Base-by-base conservation (phyloP, 306 rosid genomes). In the Lathyrus oleraceus region DNA sequence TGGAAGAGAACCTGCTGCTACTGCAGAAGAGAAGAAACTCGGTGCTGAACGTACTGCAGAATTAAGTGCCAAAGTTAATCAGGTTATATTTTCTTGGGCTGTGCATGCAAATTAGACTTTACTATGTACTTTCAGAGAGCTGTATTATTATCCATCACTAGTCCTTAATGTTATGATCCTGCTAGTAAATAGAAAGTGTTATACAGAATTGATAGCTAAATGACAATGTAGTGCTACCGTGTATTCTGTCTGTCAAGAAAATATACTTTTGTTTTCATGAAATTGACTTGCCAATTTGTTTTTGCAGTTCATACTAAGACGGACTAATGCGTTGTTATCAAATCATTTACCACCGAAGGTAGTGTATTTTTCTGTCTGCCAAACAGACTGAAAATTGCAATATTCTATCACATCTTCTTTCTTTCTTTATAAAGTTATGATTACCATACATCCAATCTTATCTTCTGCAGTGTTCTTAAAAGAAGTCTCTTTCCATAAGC, bases 301-400 rank as follows among this genome's bases (percentile, higher is more conserved):
- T 71, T 81, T 88, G 85, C 96, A 93, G 97, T 93, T 90, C 79
- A 90, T 93, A 72, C 83, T 90, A 73, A 85, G 97, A 71, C 85
- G 98, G 84, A 93, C 96, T 43, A 90, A 90, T 77, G 96, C 94
- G 47, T 82, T 93, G 54, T 76, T 93, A 65, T 93, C 98, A 44
- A 93, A 93, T 76, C 98, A 90, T 81, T 79, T 90, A 74, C 98
- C 98, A 78, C 98, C 98, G 70, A 93, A 90, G 96, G 98, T 93
- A 85, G 54, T 44, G 2, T 38, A 61, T 35, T 70, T 72, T 71
- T 66, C 49, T 75, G 48, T 48, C 59, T 51, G 64, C 70, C 43
- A 27, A 70, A 44, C 28, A 68, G 47, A 42, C 64, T 53, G 60
- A 72, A 43, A 52, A 40, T 69, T 72, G 44, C 69, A 59, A 44